Evolutionary conservation across 2,329 filamentous ascomycete species (phyloP).

Genomic region (Stromatinia cepivora): DNA sequence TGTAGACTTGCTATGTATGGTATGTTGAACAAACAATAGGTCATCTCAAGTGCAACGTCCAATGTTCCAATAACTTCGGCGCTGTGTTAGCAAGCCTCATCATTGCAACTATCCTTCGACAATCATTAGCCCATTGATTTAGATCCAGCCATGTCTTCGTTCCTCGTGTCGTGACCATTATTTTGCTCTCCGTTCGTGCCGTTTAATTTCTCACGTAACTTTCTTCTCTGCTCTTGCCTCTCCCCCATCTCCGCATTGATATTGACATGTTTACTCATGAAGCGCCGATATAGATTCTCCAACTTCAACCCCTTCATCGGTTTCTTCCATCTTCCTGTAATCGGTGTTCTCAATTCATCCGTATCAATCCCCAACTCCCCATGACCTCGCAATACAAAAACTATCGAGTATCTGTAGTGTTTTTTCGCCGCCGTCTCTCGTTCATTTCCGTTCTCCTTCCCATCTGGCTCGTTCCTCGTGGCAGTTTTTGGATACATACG

Average conservation of each 20-base stretch:
- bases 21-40: background rate
- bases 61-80: background rate
- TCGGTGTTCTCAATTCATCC: conserved; percentile 31
- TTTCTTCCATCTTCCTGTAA: conserved; percentile 32
- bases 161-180: background rate
- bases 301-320: conserved; percentile 30
- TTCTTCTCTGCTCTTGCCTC: conserved; percentile 31
- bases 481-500: conserved; percentile 27
- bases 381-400: conserved; percentile 37
- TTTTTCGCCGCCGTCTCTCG: background rate
- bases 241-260: conserved; percentile 33
- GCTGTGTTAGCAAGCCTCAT: background rate
- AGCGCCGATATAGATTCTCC: conserved; percentile 28
- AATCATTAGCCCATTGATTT: background rate
- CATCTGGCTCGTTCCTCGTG: background rate
- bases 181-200: background rate
- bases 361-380: conserved; percentile 32
- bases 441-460: background rate
- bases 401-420: conserved; percentile 34
- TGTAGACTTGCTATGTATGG: background rate
- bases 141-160: background rate
- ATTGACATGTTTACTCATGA: conserved; percentile 33
- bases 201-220: conserved; percentile 27
- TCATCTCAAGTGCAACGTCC: background rate
- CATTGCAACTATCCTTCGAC: background rate